phyloP scores from a whole-genome alignment of 2,329 filamentous ascomycete genomes.

The Lanzia echinophila region DNA sequence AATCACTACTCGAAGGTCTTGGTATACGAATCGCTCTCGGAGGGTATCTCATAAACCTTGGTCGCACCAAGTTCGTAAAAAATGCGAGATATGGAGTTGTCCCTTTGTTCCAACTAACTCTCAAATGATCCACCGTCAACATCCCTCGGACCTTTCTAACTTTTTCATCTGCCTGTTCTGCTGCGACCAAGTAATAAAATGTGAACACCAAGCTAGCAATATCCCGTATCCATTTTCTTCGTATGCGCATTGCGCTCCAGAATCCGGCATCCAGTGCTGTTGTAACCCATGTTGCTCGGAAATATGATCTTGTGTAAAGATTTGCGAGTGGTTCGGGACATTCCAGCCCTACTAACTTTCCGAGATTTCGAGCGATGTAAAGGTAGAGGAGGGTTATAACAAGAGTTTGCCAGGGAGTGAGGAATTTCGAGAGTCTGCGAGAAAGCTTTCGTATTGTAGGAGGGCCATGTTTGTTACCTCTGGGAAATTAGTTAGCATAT shows the following conservation, averaged over 20 bases:
- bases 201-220: slow-evolving; percentile 78
- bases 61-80: slow-evolving; percentile 65
- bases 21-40: slow-evolving; percentile 81
- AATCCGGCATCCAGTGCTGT: slow-evolving; percentile 94
- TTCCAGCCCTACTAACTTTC: slow-evolving; percentile 82
- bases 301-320: slow-evolving; percentile 87
- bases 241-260: slow-evolving; percentile 96
- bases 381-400: slow-evolving; percentile 84
- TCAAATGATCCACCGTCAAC: slow-evolving; percentile 83
- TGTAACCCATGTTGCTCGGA: slow-evolving; percentile 92
- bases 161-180: slow-evolving; percentile 93
- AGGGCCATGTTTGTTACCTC: slow-evolving; percentile 85
- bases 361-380: slow-evolving; percentile 88
- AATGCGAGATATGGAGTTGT: slow-evolving; percentile 78
- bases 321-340: slow-evolving; percentile 91
- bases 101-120: slow-evolving; percentile 93
- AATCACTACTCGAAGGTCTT: slow-evolving; percentile 70
- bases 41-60: slow-evolving; percentile 71
- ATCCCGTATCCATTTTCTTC: slow-evolving; percentile 72
- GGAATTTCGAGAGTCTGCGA: slow-evolving; percentile 56
- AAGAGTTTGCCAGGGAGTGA: slow-evolving; percentile 87
- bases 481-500: slow-evolving; percentile 32
- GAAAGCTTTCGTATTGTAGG: slow-evolving; percentile 67
- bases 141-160: slow-evolving; percentile 82
- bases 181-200: slow-evolving; percentile 83